Conservation (phyloP, 1,139 yeast species). For the Blastobotrys apis region DNA sequence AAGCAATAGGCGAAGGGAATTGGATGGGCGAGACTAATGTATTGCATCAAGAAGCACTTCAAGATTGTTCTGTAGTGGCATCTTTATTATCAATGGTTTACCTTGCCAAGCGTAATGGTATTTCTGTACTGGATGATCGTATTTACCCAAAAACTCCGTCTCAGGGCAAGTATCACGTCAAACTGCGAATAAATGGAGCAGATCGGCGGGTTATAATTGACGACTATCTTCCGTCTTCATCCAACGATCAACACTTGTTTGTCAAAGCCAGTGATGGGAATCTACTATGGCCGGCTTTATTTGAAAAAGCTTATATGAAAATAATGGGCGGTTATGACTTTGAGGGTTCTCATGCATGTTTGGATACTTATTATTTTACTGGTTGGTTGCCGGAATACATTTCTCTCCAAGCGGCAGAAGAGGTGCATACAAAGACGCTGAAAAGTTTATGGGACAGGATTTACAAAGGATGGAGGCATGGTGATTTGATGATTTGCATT, state of each 20-base stretch:
- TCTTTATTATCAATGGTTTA: constrained; percentile 47
- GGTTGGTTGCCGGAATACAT: constrained; percentile 76
- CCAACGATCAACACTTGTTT: constrained; percentile 26
- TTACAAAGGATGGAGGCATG: constrained; percentile 32
- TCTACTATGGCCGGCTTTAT: constrained; percentile 59
- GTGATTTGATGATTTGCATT: constrained; percentile 50
- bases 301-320: constrained; percentile 73
- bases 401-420: constrained; percentile 16
- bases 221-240: constrained; percentile 40
- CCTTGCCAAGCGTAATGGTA: constrained; percentile 23
- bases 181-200: constrained; percentile 56
- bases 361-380: constrained; percentile 61
- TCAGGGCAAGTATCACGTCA: constrained; percentile 39
- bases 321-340: constrained; percentile 62
- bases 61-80: constrained; percentile 78
- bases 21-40: constrained; percentile 19
- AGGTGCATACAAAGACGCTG: constrained; percentile 21
- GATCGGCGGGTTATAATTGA: constrained; percentile 49
- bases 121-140: constrained; percentile 18
- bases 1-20: constrained; percentile 19
- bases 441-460: constrained; percentile 39
- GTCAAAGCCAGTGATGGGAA: constrained; percentile 38
- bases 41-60: constrained; percentile 52
- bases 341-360: constrained; percentile 72
- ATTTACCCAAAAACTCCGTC: constrained; percentile 28